Base-by-base conservation (phyloP, 371 early-diverging fungal species). In the Paraphysoderma sedebokerense region DNA sequence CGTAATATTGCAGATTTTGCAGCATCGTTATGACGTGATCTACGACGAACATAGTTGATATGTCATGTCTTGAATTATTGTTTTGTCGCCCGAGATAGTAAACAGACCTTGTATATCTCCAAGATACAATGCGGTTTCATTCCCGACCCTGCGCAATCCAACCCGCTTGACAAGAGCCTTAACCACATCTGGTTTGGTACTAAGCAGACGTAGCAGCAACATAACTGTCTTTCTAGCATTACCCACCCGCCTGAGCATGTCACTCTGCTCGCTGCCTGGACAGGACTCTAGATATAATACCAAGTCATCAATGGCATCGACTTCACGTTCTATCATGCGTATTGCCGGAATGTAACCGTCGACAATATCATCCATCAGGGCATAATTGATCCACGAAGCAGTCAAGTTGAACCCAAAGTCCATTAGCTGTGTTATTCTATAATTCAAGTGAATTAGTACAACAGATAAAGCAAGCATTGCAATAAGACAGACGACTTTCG, bases 1-100 rank as follows among this genome's bases (percentile, higher is more conserved):
- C 93, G 51, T 84, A 87, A 48, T 92, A 92, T 30, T 70, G 66
- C 5, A 92, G 65, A 24, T 82, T 87, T 55, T 88, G 84, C 2
- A 83, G 58, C 86, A 92, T 90, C 9, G 92, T 89, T 46, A 93
- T 65, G 7, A 93, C 79, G 56, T 97, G 96, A 59, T 93, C 93
- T 70, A 54, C 37, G 39, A 11, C 22, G 7, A 5, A 9, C 38
- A 9, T 20, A 39, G 11, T 6, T 9, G 28, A 29, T 38, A n/a
- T 41, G 30, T 17, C 26, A n/a, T n/a, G n/a, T 24, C 23, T 26
- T 0, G 12, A 19, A 15, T 0, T 9, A 36, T 32, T 13, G 2
- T 11, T n/a, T 17, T 27, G 5, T 51, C 24, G 26, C 17, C 29
- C n/a, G n/a, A 20, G 31, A 41, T 24, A n/a, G 27, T 31, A n/a